phyloP scores from a whole-genome alignment of 257 asterid genomes.

The Solanum acaule region DNA sequence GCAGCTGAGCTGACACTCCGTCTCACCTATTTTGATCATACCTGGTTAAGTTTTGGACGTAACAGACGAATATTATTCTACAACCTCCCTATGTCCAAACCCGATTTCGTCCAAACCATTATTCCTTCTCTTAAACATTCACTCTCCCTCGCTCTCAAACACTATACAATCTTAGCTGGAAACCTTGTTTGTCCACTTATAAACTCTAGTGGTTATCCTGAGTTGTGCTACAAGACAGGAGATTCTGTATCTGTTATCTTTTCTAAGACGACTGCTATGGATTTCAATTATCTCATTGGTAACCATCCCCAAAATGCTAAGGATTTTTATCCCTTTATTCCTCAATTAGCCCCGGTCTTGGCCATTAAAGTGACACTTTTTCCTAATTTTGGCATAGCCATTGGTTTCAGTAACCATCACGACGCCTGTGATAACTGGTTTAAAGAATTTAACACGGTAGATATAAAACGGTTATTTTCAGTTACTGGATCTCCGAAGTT shows the following conservation, averaged over 20 bases:
- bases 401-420: background rate
- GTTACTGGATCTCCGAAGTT: no score
- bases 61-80: constrained; percentile 1
- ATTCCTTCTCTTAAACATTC: background rate
- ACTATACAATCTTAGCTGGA: background rate
- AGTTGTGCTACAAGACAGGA: accelerated
- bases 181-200: background rate
- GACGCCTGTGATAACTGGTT: no score
- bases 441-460: no score
- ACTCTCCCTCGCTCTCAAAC: background rate
- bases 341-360: no score
- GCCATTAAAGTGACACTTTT: no score
- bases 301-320: no score
- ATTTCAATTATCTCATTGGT: no score
- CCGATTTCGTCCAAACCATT: background rate
- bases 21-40: background rate
- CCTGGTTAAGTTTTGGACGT: background rate
- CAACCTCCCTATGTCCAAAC: background rate
- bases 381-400: no score
- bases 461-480: no score
- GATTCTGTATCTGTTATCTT: background rate
- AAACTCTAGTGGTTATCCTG: accelerated
- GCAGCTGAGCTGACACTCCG: background rate
- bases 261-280: no score
- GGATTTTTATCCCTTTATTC: no score